Percentiles rank a stretch among this genome's conserved stretches.
phyloP scores from a whole-genome alignment of 306 rosid species.

The Heteromeles arbutifolia region DNA sequence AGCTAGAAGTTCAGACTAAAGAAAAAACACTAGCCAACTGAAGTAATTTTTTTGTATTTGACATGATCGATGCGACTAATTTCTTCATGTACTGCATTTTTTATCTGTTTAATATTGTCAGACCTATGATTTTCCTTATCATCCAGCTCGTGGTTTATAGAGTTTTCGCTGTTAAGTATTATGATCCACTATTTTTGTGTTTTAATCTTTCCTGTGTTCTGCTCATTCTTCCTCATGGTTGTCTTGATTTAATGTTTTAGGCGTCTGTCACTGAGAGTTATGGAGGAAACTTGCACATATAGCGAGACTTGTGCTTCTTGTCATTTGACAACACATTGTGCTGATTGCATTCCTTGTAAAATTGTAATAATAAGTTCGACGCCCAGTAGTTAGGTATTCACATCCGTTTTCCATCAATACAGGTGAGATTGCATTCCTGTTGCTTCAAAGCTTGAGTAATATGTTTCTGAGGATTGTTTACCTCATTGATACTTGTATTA shows the following conservation, averaged over 20 bases:
- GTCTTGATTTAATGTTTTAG: slow-evolving; percentile 26
- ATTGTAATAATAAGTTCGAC: neutral
- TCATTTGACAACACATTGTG: neutral
- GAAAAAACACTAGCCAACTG: neutral
- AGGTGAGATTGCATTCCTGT: neutral
- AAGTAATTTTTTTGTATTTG: neutral
- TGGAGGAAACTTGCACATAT: slow-evolving; percentile 68
- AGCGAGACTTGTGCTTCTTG: slow-evolving; percentile 15
- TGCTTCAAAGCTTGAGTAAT: neutral
- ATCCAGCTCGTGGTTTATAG: no score
- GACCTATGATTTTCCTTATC: no score
- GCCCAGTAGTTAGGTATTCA: neutral
- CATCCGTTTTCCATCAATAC: neutral
- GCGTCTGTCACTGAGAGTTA: slow-evolving; percentile 64
- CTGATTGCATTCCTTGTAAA: neutral
- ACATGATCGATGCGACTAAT: neutral
- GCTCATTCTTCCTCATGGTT: neutral
- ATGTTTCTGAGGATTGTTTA: neutral
- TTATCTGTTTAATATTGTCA: no score
- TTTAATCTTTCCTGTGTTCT: neutral
- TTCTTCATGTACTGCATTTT: no score
- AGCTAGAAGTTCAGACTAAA: neutral
- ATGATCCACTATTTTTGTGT: neutral
- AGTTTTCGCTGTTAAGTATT: neutral
- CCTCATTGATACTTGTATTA: neutral